phyloP scores from a whole-genome alignment of 23 red algal genomes.

The Rhodosorus marinus region DNA sequence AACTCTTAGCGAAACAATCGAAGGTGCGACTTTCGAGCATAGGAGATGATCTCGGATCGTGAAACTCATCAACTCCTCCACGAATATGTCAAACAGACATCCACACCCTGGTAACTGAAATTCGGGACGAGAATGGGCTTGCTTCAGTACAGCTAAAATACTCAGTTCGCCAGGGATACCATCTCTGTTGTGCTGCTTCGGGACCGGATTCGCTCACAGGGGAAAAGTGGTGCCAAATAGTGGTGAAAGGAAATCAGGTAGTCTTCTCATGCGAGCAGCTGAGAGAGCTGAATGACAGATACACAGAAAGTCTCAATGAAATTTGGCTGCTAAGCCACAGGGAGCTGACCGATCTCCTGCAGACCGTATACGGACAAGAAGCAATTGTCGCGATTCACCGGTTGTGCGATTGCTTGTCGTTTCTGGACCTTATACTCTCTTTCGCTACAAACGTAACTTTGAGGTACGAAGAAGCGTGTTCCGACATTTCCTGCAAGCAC shows the following conservation, averaged over 20 bases:
- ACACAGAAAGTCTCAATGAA: constrained; percentile 40
- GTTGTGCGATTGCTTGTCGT: constrained; percentile 66
- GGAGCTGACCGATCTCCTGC: constrained; percentile 38
- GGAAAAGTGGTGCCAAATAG: constrained; percentile 23
- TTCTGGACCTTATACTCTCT: constrained; percentile 48
- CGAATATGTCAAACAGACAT: no score
- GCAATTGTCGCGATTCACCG: constrained; percentile 43
- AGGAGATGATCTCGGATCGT: no score
- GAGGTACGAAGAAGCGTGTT: no score
- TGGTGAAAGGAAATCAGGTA: constrained; percentile 20
- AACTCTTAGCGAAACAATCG: constrained; percentile 42
- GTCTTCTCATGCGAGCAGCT: constrained; percentile 48
- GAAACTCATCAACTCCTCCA: no score
- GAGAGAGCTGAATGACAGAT: constrained; percentile 44
- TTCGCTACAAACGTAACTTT: constrained; percentile 8
- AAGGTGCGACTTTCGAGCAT: no score
- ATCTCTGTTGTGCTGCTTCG: constrained; percentile 18
- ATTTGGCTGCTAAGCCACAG: constrained; percentile 40
- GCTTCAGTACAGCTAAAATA: constrained; percentile 21
- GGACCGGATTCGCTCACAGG: background rate
- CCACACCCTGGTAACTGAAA: constrained; percentile 5
- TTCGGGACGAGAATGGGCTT: constrained; percentile 11
- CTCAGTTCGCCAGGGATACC: constrained; percentile 34
- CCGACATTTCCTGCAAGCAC: no score
- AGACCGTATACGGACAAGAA: constrained; percentile 9